These are phyloP conservation scores for Discostella pseudostelligera DNA, from an alignment of 108 stramenopile species.

Conservation along the genomic window DNA sequence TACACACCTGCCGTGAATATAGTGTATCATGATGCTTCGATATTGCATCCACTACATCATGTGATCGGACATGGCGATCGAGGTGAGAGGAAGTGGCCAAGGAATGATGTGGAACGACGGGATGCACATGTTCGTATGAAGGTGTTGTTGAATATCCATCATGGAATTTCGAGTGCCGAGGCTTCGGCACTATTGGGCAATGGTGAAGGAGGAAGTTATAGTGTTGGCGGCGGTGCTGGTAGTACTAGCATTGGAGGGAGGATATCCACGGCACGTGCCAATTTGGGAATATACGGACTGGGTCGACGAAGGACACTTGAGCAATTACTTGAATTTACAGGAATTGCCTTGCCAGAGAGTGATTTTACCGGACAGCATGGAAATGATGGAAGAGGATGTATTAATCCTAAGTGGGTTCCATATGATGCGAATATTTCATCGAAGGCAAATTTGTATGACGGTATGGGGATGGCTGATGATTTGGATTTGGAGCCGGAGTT, in stretches of 20 bases:
- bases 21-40: constrained; percentile 57
- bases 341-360: constrained; percentile 53
- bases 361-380: constrained; percentile 22
- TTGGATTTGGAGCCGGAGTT: constrained; percentile 81
- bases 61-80: constrained; percentile 52
- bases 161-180: constrained; percentile 21
- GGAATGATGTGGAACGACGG: constrained; percentile 40
- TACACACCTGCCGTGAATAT: constrained; percentile 82
- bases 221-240: constrained; percentile 10
- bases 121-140: constrained; percentile 48
- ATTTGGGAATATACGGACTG: constrained; percentile 81
- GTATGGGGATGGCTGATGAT: constrained; percentile 62
- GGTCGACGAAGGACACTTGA: constrained; percentile 75
- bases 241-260: constrained; percentile 30
- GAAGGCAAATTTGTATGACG: constrained; percentile 66
- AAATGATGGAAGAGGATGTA: constrained; percentile 44
- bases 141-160: constrained; percentile 42
- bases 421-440: constrained; percentile 77
- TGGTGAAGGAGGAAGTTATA: not conserved
- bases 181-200: not conserved
- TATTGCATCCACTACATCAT: constrained; percentile 44
- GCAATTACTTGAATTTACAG: constrained; percentile 68
- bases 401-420: constrained; percentile 61
- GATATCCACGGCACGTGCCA: constrained; percentile 52
- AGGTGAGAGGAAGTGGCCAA: constrained; percentile 71